Evolutionary conservation across 768 basidiomycete species (phyloP).

Genomic region (Trichaptum fuscoviolaceum): DNA sequence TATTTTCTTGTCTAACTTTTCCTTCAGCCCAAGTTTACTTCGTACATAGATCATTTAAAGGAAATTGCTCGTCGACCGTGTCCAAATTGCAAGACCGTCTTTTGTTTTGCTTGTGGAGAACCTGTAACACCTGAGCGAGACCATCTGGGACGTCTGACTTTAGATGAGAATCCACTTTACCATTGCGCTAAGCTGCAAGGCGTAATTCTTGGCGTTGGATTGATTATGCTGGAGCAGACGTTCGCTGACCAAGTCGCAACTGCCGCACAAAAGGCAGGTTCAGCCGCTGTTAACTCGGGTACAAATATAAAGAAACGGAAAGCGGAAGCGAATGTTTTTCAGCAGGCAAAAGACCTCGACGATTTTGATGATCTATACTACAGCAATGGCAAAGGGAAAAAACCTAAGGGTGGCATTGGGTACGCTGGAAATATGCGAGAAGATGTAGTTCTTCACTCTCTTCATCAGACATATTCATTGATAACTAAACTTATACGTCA

Average conservation of each 20-base stretch:
- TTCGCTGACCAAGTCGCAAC: slow-evolving; percentile 44
- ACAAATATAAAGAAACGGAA: slow-evolving; percentile 38
- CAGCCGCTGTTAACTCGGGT: slow-evolving; percentile 18
- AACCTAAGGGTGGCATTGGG: slow-evolving; percentile 74
- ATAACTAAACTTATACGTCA: slow-evolving; percentile 5
- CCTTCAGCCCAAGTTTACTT: slow-evolving; percentile 62
- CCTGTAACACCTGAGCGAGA: slow-evolving; percentile 22
- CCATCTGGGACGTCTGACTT: slow-evolving; percentile 23
- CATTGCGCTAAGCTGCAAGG: slow-evolving; percentile 91
- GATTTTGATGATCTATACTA: slow-evolving; percentile 45
- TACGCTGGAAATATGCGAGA: slow-evolving; percentile 82
- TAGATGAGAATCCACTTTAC: slow-evolving; percentile 58
- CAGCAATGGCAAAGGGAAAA: slow-evolving; percentile 47
- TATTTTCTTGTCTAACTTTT: slow-evolving; percentile 13
- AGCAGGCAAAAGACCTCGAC: slow-evolving; percentile 28
- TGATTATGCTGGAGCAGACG: slow-evolving; percentile 75
- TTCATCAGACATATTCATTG: slow-evolving; percentile 1
- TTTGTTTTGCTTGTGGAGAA: slow-evolving; percentile 58
- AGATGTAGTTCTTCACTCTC: slow-evolving; percentile 55
- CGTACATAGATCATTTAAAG: slow-evolving; percentile 62
- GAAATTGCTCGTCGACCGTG: slow-evolving; percentile 57
- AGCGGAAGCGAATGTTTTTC: slow-evolving; percentile 22
- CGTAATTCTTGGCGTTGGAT: slow-evolving; percentile 84
- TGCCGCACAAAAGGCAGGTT: slow-evolving; percentile 30
- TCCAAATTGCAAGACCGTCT: slow-evolving; percentile 49